phyloP scores from a whole-genome alignment of 2,329 filamentous ascomycete species.

The Elsinoe perseae region DNA sequence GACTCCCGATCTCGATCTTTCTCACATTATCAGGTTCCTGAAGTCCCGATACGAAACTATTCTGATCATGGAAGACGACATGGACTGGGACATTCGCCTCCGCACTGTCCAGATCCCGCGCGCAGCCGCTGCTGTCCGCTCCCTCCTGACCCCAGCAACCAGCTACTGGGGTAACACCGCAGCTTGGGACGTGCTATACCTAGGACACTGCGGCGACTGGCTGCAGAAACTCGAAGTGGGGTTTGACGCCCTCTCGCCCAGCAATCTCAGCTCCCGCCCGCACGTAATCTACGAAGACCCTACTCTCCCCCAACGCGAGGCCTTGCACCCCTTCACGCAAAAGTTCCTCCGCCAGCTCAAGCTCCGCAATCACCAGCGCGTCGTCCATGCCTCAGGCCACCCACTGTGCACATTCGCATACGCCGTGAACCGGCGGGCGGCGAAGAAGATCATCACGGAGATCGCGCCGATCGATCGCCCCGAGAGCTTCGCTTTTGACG shows the following conservation, averaged over 20 bases:
- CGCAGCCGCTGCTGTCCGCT: conserved; percentile 34
- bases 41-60: conserved; percentile 36
- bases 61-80: conserved; percentile 40
- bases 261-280: conserved; percentile 26
- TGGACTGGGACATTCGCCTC: conserved; percentile 40
- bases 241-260: conserved; percentile 23
- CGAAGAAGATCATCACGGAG: conserved; percentile 28
- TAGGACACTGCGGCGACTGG: conserved; percentile 37
- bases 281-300: conserved; percentile 30
- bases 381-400: conserved; percentile 36
- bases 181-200: conserved; percentile 34
- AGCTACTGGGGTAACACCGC: conserved; percentile 34
- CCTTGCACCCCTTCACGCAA: conserved; percentile 34
- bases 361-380: conserved; percentile 31
- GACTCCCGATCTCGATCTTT: not conserved
- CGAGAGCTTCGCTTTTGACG: conserved; percentile 34
- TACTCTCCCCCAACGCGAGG: conserved; percentile 30
- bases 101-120: conserved; percentile 36
- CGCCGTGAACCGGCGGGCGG: conserved; percentile 34
- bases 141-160: conserved; percentile 21
- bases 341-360: conserved; percentile 31
- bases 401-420: conserved; percentile 41
- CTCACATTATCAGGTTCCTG: conserved; percentile 29
- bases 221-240: conserved; percentile 14
- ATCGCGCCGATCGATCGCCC: conserved; percentile 27